These are phyloP conservation scores for Fusarium zealandicum DNA, from an alignment of 2,329 filamentous ascomycete species.

Conservation along the genomic window DNA sequence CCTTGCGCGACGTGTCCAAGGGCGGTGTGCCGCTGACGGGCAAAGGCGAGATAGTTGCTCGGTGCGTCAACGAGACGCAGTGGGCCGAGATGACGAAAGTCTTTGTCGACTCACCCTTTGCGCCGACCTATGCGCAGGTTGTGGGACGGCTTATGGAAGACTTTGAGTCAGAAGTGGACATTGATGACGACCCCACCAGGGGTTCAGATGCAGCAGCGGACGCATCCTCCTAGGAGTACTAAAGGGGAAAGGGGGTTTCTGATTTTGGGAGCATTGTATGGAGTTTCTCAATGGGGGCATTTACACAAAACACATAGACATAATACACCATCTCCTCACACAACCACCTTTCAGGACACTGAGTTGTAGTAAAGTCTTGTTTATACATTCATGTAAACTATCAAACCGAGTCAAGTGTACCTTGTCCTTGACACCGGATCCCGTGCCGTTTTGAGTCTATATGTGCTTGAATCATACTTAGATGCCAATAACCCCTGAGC, in stretches of 20 bases:
- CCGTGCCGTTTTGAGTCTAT: conserved; percentile 26
- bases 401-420: conserved; percentile 17
- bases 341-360: neutral
- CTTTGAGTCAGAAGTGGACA: conserved; percentile 17
- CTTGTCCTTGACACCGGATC: conserved; percentile 12
- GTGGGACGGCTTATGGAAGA: conserved; percentile 53
- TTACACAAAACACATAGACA: neutral
- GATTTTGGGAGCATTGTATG: neutral
- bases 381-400: conserved; percentile 26
- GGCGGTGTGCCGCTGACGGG: conserved; percentile 56
- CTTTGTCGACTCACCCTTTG: conserved; percentile 73
- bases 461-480: conserved; percentile 19
- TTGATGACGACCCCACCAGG: conserved; percentile 40
- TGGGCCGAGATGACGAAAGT: conserved; percentile 64
- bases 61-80: conserved; percentile 61
- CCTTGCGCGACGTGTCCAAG: conserved; percentile 53
- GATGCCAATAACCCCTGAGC: conserved; percentile 15
- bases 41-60: conserved; percentile 52
- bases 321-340: neutral
- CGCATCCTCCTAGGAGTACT: neutral
- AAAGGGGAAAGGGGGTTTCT: neutral
- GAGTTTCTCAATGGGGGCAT: neutral
- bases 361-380: conserved; percentile 4
- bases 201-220: conserved; percentile 26
- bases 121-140: conserved; percentile 57